Base-by-base conservation (phyloP, 177 flowering plant genomes). In the Tripterygium wilfordii region DNA sequence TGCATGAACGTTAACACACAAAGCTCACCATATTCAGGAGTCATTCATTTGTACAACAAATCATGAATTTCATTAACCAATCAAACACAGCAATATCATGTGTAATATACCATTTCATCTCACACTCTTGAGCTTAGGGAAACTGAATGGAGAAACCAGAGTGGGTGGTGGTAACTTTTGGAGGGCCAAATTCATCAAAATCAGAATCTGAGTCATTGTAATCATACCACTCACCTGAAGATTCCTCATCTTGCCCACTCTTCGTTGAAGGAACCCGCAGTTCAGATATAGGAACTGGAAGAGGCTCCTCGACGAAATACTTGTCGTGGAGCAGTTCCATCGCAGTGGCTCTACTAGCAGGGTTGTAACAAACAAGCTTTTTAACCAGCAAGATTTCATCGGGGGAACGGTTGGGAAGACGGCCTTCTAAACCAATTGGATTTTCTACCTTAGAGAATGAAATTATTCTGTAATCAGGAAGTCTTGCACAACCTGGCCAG, bases 281-380 rank as follows among this genome's bases (percentile, higher is more conserved):
- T 66, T 83, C 86, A 32, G 71, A 71, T 16, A 70, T 23, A 1
- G 89, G 79, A 37, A 79, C 71, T 8, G 99, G 96, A 36, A 78
- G 64, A 45, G 96, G 99, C 33, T 78, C 84, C 56, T 79, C 84
- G 36, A 17, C 59, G 8, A 94, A 70, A 52, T 87, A 89, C 59
- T 61, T 75, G 40, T 94, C 96, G 5, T 74, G 67, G 23, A 89
- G 77, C 63, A 94, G 65, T 43, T 89, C 95, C 77, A 65, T 65
- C 15, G 95, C 80, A 19, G 88, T 78, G 41, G 96, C 84, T 70
- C 97, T 74, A 25, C 48, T 48, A 25, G 70, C 58, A 17, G 99
- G 99, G 55, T 94, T 75, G 36, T 66, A 83, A 53, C 85, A 77
- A 25, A 87, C 40, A 10, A 87, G 88, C 51, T 62, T 77, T 46